Conservation (phyloP, 345 rosid species). For the Toxicodendron radicans region DNA sequence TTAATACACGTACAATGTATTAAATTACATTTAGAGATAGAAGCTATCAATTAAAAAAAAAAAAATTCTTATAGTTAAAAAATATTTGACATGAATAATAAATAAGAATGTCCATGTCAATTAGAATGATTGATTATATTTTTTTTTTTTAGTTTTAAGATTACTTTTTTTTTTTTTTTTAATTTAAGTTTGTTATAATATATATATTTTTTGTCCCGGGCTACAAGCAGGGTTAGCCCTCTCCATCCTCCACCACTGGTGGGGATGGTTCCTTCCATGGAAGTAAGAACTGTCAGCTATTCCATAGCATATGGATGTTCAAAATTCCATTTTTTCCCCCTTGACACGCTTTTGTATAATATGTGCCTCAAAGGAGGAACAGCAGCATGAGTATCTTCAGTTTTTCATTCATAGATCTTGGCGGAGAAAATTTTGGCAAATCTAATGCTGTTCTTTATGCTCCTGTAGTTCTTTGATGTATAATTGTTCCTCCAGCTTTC, state of each 20-base stretch:
- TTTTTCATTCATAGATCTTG: background rate
- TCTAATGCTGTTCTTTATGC: background rate
- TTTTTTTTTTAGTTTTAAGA: no score
- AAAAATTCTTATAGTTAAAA: no score
- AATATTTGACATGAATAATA: no score
- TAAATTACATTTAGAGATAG: no score
- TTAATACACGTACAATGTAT: no score
- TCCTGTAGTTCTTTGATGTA: background rate
- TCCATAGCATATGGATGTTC: background rate
- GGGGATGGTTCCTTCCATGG: background rate
- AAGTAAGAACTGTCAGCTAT: background rate
- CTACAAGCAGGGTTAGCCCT: no score
- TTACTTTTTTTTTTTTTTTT: no score
- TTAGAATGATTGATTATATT: no score
- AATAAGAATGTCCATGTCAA: no score
- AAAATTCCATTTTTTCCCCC: background rate
- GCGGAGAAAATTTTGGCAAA: background rate
- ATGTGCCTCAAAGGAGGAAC: background rate
- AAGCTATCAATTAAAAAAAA: no score
- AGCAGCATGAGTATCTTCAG: background rate
- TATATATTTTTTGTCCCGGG: no score
- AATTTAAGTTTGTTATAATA: no score
- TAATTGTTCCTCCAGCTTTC: background rate
- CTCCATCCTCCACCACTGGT: background rate
- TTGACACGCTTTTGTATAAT: background rate